Evolutionary conservation across 768 basidiomycete species (phyloP).

Genomic region (Lentinula lateritia): DNA sequence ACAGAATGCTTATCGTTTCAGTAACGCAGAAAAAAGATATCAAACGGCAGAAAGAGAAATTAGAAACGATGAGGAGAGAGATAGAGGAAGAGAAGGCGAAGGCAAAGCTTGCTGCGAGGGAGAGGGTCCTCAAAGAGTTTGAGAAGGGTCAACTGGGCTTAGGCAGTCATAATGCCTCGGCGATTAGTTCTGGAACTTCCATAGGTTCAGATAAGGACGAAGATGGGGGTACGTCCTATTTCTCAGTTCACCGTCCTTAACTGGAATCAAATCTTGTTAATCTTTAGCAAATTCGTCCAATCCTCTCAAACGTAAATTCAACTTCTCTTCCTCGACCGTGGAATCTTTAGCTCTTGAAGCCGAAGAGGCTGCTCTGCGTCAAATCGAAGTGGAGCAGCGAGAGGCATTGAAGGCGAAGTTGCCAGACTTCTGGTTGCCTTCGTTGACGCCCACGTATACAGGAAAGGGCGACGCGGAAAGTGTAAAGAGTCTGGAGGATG

Average conservation of each 20-base stretch:
- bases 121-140: constrained; percentile 86
- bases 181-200: constrained; percentile 28
- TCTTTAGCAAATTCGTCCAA: not conserved
- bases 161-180: constrained; percentile 27
- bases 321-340: constrained; percentile 68
- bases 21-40: constrained; percentile 91
- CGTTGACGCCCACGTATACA: constrained; percentile 78
- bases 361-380: constrained; percentile 78
- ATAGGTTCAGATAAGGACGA: constrained; percentile 33
- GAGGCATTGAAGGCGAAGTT: constrained; percentile 83
- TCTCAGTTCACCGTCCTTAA: not conserved
- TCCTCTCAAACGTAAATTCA: constrained; percentile 73
- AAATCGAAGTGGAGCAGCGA: constrained; percentile 82
- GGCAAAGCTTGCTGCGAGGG: constrained; percentile 71
- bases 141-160: constrained; percentile 77
- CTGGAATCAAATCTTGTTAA: constrained; percentile 28
- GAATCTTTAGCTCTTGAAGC: constrained; percentile 73
- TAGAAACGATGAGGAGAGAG: constrained; percentile 71
- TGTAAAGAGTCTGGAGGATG: constrained; percentile 64
- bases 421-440: constrained; percentile 97
- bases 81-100: constrained; percentile 74
- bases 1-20: constrained; percentile 20
- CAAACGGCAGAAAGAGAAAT: constrained; percentile 78
- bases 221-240: constrained; percentile 6
- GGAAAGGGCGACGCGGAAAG: constrained; percentile 58